Percentiles rank a stretch among this genome's conserved stretches.
These are phyloP conservation scores for Termitomyces sp. DNA, from an alignment of 768 basidiomycete genomes.

Conservation along the genomic window DNA sequence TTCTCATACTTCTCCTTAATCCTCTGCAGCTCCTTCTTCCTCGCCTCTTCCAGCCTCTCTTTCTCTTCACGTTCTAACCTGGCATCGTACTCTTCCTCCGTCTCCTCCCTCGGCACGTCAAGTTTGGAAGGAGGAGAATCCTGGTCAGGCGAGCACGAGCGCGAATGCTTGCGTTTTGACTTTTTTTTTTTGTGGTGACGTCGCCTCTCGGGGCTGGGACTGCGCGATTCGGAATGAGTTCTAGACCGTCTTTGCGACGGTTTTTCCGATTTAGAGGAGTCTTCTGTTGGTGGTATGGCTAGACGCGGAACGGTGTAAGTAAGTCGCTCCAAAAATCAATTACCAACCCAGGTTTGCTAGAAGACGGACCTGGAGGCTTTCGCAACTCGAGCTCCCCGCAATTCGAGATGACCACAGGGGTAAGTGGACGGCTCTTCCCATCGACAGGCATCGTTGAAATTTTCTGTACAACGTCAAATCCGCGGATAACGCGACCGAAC, in stretches of 20 bases:
- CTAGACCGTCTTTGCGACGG: constrained; percentile 11
- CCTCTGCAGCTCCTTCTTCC: constrained; percentile 43
- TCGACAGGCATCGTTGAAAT: constrained; percentile 66
- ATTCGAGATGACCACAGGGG: constrained; percentile 63
- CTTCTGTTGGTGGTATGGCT: constrained; percentile 9
- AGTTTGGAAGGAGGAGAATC: not conserved
- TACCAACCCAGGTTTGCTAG: not conserved
- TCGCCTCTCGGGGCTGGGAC: constrained; percentile 13
- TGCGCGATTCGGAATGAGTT: constrained; percentile 10
- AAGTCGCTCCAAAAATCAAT: not conserved
- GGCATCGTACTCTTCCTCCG: constrained; percentile 70
- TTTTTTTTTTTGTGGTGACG: constrained; percentile 19
- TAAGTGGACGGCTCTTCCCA: constrained; percentile 65
- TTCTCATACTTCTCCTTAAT: constrained; percentile 35
- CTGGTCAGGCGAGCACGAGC: not conserved
- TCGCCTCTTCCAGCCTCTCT: constrained; percentile 45
- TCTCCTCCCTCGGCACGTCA: constrained; percentile 34
- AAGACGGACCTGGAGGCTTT: constrained; percentile 24
- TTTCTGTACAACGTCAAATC: constrained; percentile 54
- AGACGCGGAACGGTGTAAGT: not conserved
- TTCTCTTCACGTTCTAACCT: constrained; percentile 63
- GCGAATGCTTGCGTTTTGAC: constrained; percentile 11
- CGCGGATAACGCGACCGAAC: constrained; percentile 51
- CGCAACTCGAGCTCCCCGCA: constrained; percentile 84
- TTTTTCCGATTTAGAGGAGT: constrained; percentile 11